A percentile compares a stretch with the other conserved stretches of the same genome.
Conservation (phyloP, 1,139 yeast species). For the Suhomyces kunorum region DNA sequence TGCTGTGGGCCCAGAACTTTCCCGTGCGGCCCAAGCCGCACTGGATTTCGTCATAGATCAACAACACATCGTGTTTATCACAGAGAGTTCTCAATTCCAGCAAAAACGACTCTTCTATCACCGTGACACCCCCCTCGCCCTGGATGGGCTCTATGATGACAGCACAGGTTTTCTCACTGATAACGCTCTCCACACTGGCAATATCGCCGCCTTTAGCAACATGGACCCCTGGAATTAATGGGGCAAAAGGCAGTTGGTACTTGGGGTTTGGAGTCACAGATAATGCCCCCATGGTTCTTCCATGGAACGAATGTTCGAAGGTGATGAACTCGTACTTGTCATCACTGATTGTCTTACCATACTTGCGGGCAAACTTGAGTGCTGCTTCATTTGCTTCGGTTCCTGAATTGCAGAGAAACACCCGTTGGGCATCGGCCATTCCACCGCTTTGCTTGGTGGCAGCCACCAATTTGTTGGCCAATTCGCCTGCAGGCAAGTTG, state of each 20-base stretch:
- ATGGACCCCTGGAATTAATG: slow-evolving; percentile 82
- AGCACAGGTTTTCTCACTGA: slow-evolving; percentile 80
- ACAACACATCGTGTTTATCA: slow-evolving; percentile 65
- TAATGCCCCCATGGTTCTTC: slow-evolving; percentile 90
- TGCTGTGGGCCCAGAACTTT: slow-evolving; percentile 86
- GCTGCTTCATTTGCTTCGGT: slow-evolving; percentile 99
- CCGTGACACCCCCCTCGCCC: slow-evolving; percentile 95
- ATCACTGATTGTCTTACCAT: slow-evolving; percentile 57
- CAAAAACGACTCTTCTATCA: slow-evolving; percentile 64
- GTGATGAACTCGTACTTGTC: slow-evolving; percentile 76
- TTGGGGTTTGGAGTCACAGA: slow-evolving; percentile 91
- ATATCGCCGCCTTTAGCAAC: slow-evolving; percentile 63
- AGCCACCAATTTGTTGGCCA: slow-evolving; percentile 69
- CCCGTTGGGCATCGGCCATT: slow-evolving; percentile 75
- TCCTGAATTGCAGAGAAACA: slow-evolving; percentile 91
- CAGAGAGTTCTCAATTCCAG: slow-evolving; percentile 67
- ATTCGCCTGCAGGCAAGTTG: slow-evolving; percentile 79
- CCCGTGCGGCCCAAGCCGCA: slow-evolving; percentile 97
- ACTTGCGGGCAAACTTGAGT: slow-evolving; percentile 87
- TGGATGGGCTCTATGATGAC: slow-evolving; percentile 95
- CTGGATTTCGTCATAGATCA: slow-evolving; percentile 94
- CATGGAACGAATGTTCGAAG: slow-evolving; percentile 90
- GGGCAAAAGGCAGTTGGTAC: slow-evolving; percentile 87
- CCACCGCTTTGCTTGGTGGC: slow-evolving; percentile 73
- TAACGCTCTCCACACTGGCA: slow-evolving; percentile 55